Conservation (phyloP, 2,329 filamentous ascomycete species). For the Ophiostoma angusticollis region DNA sequence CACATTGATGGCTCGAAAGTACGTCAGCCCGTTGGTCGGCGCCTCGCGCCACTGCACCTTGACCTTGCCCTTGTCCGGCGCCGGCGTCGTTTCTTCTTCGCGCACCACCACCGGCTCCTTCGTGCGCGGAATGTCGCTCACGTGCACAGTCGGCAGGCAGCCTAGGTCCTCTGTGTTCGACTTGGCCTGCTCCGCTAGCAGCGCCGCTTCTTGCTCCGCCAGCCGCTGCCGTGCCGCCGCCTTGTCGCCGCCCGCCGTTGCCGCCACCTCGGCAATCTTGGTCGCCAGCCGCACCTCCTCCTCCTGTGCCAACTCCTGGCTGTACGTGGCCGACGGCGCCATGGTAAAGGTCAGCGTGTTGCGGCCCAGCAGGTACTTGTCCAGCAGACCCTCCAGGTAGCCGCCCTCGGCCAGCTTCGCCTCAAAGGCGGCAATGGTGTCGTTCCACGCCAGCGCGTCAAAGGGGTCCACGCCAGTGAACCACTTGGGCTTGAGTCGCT, state of each 20-base stretch:
- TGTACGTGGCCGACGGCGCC: slow-evolving; percentile 68
- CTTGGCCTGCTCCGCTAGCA: slow-evolving; percentile 72
- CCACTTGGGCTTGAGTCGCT: slow-evolving; percentile 82
- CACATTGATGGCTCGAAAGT: slow-evolving; percentile 80
- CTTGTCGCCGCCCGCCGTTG: slow-evolving; percentile 56
- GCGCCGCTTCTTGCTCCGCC: slow-evolving; percentile 62
- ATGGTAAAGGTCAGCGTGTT: slow-evolving; percentile 88
- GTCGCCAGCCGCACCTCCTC: slow-evolving; percentile 60
- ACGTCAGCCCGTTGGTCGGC: slow-evolving; percentile 89
- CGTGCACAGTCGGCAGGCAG: slow-evolving; percentile 76
- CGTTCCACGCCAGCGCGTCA: slow-evolving; percentile 81
- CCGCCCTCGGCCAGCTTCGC: slow-evolving; percentile 57
- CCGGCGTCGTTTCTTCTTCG: slow-evolving; percentile 36
- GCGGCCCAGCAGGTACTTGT: slow-evolving; percentile 83
- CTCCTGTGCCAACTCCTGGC: slow-evolving; percentile 59
- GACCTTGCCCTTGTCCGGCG: slow-evolving; percentile 37
- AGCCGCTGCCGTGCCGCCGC: slow-evolving; percentile 51
- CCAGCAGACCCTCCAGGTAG: slow-evolving; percentile 73
- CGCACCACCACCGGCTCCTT: slow-evolving; percentile 49
- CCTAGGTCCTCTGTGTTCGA: slow-evolving; percentile 75
- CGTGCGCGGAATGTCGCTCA: slow-evolving; percentile 73
- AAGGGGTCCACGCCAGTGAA: slow-evolving; percentile 93
- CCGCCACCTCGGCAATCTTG: slow-evolving; percentile 60
- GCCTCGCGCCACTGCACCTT: slow-evolving; percentile 84
- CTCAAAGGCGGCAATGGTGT: slow-evolving; percentile 75